Evolutionary conservation across 116 monocot species (phyloP).

Genomic region (Zostera marina): DNA sequence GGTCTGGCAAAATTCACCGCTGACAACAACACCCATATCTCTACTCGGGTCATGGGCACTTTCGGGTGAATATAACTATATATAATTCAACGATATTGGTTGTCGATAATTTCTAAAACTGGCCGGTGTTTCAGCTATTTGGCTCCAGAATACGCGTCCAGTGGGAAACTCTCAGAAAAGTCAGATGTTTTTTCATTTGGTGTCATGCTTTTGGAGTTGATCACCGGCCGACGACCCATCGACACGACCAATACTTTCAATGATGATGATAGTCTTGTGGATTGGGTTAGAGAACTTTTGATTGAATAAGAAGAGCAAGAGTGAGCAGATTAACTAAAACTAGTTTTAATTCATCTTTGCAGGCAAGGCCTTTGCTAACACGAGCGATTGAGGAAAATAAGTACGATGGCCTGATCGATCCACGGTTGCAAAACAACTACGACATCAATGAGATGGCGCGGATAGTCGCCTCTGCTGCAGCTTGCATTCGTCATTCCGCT

Average conservation of each 20-base stretch:
- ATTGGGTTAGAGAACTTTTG: conserved; percentile 22
- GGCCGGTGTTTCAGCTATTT: conserved; percentile 27
- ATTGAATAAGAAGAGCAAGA: neutral
- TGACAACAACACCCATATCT: conserved; percentile 1
- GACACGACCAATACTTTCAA: conserved; percentile 32
- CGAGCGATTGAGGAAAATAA: neutral
- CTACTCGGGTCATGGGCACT: conserved; percentile 6
- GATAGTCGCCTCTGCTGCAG: neutral
- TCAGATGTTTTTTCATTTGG: conserved; percentile 91
- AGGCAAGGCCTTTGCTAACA: neutral
- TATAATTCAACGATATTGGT: too few relatives aligned
- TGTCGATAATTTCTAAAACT: neutral
- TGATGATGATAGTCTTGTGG: conserved; percentile 71
- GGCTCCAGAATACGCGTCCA: conserved; percentile 84
- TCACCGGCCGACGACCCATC: conserved; percentile 69
- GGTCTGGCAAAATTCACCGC: conserved; percentile 2
- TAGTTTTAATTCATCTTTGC: neutral
- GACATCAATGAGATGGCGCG: neutral
- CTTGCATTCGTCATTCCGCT: neutral
- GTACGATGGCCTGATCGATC: neutral
- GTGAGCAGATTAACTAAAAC: neutral
- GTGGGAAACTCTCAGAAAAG: conserved; percentile 65
- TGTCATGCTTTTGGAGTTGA: conserved; percentile 80
- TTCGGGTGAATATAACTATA: neutral
- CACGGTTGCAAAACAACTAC: neutral